Evolutionary conservation across 2,329 filamentous ascomycete species (phyloP).

Genomic region (Aspergillus neotritici): DNA sequence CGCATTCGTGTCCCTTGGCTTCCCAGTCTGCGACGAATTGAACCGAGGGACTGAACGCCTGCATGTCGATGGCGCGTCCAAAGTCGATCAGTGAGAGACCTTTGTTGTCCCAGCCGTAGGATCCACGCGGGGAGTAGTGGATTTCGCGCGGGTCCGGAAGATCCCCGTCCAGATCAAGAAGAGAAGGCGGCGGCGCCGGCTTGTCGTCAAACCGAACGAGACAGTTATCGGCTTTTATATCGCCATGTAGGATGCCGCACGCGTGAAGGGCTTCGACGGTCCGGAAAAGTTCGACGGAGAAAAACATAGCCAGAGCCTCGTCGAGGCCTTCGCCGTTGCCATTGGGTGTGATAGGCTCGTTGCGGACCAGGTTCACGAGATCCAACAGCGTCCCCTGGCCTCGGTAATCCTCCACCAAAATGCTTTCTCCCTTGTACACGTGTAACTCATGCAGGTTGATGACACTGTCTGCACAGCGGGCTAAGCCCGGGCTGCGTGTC

Average conservation of each 20-base stretch:
- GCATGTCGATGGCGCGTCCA: conserved; percentile 90
- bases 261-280: conserved; percentile 82
- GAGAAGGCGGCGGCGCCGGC: conserved; percentile 22
- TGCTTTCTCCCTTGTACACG: conserved; percentile 82
- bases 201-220: conserved; percentile 70
- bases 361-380: conserved; percentile 78
- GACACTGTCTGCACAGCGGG: conserved; percentile 68
- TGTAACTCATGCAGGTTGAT: conserved; percentile 85
- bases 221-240: conserved; percentile 93
- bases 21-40: conserved; percentile 97
- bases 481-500: conserved; percentile 51
- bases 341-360: conserved; percentile 52
- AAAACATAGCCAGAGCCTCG: conserved; percentile 90
- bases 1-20: conserved; percentile 77
- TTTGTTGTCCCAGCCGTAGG: conserved; percentile 70
- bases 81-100: conserved; percentile 91
- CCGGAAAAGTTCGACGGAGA: conserved; percentile 82
- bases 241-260: conserved; percentile 77
- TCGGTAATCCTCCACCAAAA: conserved; percentile 80
- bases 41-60: conserved; percentile 67
- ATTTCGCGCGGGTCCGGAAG: conserved; percentile 25
- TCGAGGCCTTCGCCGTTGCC: conserved; percentile 63
- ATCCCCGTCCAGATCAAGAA: conserved; percentile 24
- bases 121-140: conserved; percentile 68
- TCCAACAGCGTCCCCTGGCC: conserved; percentile 92